phyloP scores from a whole-genome alignment of 768 basidiomycete species.

The Boletus pseudopeckii region DNA sequence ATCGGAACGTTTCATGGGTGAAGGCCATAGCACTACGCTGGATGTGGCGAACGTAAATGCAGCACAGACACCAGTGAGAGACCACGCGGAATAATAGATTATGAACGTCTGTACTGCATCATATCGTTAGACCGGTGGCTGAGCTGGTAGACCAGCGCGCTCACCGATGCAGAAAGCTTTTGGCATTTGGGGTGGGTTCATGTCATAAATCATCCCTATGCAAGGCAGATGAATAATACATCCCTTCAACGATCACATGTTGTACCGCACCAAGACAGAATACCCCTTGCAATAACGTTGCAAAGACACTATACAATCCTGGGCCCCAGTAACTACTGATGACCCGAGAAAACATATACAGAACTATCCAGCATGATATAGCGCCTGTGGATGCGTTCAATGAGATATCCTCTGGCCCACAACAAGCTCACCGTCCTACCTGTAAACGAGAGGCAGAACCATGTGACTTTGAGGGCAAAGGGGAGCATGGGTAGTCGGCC shows the following conservation, averaged over 20 bases:
- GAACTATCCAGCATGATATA: slow-evolving; percentile 46
- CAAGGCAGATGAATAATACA: neutral
- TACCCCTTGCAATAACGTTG: slow-evolving; percentile 49
- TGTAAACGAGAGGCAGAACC: slow-evolving; percentile 55
- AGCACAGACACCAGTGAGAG: slow-evolving; percentile 43
- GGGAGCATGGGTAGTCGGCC: slow-evolving; percentile 43
- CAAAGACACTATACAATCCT: slow-evolving; percentile 45
- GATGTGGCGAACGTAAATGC: slow-evolving; percentile 48
- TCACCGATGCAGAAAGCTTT: slow-evolving; percentile 53
- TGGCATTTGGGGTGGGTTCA: slow-evolving; percentile 62
- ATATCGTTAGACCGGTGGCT: slow-evolving; percentile 11
- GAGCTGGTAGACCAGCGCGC: slow-evolving; percentile 7
- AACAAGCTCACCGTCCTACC: slow-evolving; percentile 35
- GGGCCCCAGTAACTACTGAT: slow-evolving; percentile 48
- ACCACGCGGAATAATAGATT: slow-evolving; percentile 41
- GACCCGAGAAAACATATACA: slow-evolving; percentile 43
- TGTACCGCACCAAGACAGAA: slow-evolving; percentile 54
- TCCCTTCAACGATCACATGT: neutral
- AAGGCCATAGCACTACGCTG: slow-evolving; percentile 40
- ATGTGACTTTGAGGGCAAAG: slow-evolving; percentile 51
- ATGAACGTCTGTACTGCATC: slow-evolving; percentile 23
- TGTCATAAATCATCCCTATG: slow-evolving; percentile 59
- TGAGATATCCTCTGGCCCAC: neutral
- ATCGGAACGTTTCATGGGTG: slow-evolving; percentile 25
- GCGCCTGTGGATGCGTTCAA: slow-evolving; percentile 37